Evolutionary conservation across 106 monocot genomes (phyloP), one percentile per base, ranked within the genome.

Genomic region (Narthecium ossifragum): DNA sequence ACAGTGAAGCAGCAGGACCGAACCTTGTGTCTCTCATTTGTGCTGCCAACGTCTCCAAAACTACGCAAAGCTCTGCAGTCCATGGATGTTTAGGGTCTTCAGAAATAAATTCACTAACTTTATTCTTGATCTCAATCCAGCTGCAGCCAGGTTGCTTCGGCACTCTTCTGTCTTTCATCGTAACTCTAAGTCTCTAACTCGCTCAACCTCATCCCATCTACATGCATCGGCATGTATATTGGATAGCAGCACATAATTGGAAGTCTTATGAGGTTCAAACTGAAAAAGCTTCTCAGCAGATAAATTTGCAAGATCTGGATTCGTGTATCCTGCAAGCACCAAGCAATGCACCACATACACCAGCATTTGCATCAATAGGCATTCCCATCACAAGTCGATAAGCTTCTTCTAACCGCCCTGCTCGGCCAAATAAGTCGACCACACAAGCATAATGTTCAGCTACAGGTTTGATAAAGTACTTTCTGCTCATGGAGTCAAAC

Each of bases 81-180:
- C 60, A 43, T 12, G 43, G 43, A 18, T 60, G 60, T 28, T 8
- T 24, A 28, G 43, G 60, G 26, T 60, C 60, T 43, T 60, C 60
- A 26, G 60, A 60, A 43, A 60, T 43, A 41, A 60, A 60, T 38
- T 40, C 39, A 43, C 41, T 43, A 5, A 60, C 5, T 3, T 60
- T 40, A 60, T 60, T 45, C 26, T 20, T 60, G 24, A 60, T 45
- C 57, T 57, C 57, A 13, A 57, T 20, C 57, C 57, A 57, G n/a
- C 57, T 57, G 34, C 57, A 57, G 0, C 57, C 57, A 20, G 57
- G 33, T 57, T 34, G 13, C 33, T 57, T 57, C 31, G 33, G n/a
- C 34, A 57, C 32, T n/a, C 34, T 22, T 57, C 32, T 57, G n/a
- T 34, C 57, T 34, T 34, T 57, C 57, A 57, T 57, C 20, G 21